phyloP scores from a whole-genome alignment of 345 rosid genomes.

The Lagerstroemia speciosa region DNA sequence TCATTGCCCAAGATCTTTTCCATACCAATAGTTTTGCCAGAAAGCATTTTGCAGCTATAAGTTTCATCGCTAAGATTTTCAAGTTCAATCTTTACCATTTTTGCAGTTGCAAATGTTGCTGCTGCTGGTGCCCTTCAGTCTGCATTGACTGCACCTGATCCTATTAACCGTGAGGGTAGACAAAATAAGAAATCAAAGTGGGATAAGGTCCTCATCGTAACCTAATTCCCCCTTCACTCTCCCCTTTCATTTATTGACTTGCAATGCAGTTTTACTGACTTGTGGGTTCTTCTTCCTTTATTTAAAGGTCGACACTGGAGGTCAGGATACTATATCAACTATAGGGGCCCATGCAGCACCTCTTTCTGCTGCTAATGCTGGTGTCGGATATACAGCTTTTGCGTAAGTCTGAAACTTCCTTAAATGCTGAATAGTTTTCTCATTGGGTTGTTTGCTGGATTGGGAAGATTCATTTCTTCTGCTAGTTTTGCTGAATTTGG shows the following conservation, averaged over 20 bases:
- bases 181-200: constrained; percentile 90
- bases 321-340: constrained; percentile 52
- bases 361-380: constrained; percentile 63
- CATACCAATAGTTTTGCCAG: background rate
- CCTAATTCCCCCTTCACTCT: background rate
- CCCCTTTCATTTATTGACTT: background rate
- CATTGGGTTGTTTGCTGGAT: background rate
- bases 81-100: background rate
- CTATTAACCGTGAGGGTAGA: constrained; percentile 51
- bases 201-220: constrained; percentile 57
- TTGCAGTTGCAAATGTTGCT: constrained; percentile 29
- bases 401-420: constrained; percentile 45
- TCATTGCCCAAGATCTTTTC: background rate
- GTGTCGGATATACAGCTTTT: constrained; percentile 81
- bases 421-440: background rate
- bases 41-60: background rate
- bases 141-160: constrained; percentile 30
- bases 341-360: constrained; percentile 50
- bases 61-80: background rate
- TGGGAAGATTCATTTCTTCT: background rate
- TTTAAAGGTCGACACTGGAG: constrained; percentile 72
- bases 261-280: background rate
- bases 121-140: constrained; percentile 36
- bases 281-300: constrained; percentile 3
- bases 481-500: background rate